phyloP scores from a whole-genome alignment of 805 yeast species.

The Ogataea minuta region DNA sequence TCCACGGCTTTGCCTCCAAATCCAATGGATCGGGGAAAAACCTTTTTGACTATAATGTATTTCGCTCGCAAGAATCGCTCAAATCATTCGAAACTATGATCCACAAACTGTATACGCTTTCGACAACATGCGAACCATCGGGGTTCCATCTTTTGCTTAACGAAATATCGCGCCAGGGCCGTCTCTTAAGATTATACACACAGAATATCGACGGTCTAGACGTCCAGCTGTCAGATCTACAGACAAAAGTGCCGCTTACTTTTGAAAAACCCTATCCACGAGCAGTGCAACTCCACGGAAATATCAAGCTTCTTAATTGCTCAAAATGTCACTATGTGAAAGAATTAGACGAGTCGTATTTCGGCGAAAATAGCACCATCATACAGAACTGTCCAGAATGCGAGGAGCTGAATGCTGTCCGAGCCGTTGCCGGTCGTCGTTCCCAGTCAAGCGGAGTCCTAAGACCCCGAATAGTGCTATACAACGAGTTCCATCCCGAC shows the following conservation, averaged over 20 bases:
- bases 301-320: slow-evolving; percentile 69
- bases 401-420: slow-evolving; percentile 52
- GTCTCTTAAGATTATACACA: slow-evolving; percentile 73
- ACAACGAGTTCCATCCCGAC: slow-evolving; percentile 81
- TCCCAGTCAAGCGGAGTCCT: slow-evolving; percentile 59
- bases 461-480: slow-evolving; percentile 64
- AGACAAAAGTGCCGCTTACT: slow-evolving; percentile 49
- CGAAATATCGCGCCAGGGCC: slow-evolving; percentile 55
- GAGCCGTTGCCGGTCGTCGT: slow-evolving; percentile 62
- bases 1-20: slow-evolving; percentile 47
- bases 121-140: slow-evolving; percentile 62
- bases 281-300: slow-evolving; percentile 83
- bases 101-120: slow-evolving; percentile 54
- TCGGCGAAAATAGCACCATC: slow-evolving; percentile 36
- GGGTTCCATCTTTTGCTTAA: slow-evolving; percentile 68
- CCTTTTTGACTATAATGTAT: slow-evolving; percentile 76
- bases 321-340: slow-evolving; percentile 67
- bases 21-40: slow-evolving; percentile 49
- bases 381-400: slow-evolving; percentile 60
- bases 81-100: slow-evolving; percentile 73
- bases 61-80: slow-evolving; percentile 59
- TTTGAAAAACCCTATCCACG: slow-evolving; percentile 40
- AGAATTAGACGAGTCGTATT: slow-evolving; percentile 50
- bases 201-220: slow-evolving; percentile 88
- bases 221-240: slow-evolving; percentile 47